Conservation (phyloP, 768 basidiomycete species). For the Neoboletus magnificus region DNA sequence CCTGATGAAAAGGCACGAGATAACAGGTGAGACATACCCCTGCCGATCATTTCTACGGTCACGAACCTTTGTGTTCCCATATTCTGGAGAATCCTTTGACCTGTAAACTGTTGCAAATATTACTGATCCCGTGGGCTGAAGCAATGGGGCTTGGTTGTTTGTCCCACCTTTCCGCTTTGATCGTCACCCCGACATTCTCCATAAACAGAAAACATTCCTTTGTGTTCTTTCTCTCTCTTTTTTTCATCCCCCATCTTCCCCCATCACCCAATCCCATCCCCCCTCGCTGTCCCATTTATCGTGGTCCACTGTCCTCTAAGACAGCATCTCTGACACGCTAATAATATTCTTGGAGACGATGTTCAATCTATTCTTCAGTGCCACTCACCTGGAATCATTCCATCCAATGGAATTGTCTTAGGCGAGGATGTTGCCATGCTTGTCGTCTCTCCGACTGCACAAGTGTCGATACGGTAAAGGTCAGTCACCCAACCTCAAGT, state of each 20-base stretch:
- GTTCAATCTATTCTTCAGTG: background rate
- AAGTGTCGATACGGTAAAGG: background rate
- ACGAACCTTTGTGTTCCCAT: background rate
- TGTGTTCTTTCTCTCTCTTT: background rate
- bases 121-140: background rate
- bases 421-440: background rate
- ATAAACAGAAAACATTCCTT: constrained; percentile 11
- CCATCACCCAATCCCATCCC: background rate
- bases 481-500: background rate
- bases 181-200: constrained; percentile 3
- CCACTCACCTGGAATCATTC: constrained; percentile 5
- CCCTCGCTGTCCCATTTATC: background rate
- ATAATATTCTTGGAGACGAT: background rate
- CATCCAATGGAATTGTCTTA: background rate
- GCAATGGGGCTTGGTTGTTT: constrained; percentile 5
- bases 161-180: constrained; percentile 8
- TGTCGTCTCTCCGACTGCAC: background rate
- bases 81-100: background rate
- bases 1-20: constrained; percentile 2
- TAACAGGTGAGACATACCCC: constrained; percentile 16
- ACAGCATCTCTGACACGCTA: background rate
- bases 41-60: background rate
- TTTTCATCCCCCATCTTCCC: background rate
- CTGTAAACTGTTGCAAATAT: background rate
- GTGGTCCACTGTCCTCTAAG: background rate